Conservation (phyloP, 2,329 filamentous ascomycete genomes). For the Rutstroemia sp. region DNA sequence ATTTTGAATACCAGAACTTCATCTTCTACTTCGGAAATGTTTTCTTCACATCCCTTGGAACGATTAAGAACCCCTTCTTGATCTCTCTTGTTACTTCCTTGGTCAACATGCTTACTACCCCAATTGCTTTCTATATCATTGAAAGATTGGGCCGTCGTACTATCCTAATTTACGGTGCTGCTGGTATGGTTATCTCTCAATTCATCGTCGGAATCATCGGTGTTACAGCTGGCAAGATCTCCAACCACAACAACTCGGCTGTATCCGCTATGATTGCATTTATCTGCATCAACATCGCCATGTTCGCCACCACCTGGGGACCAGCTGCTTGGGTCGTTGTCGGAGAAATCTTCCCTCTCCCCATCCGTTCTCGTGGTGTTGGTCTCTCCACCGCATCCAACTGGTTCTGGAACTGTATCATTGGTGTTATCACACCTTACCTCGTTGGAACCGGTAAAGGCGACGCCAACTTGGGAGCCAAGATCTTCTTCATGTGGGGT, state of each 20-base stretch:
- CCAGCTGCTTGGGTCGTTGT: constrained; percentile 72
- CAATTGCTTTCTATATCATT: constrained; percentile 79
- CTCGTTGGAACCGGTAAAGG: constrained; percentile 55
- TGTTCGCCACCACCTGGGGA: constrained; percentile 85
- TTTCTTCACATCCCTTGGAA: constrained; percentile 73
- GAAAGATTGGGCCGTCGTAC: constrained; percentile 75
- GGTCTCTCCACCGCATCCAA: constrained; percentile 81
- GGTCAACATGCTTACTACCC: constrained; percentile 81
- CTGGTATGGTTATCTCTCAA: constrained; percentile 78
- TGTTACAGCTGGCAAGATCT: constrained; percentile 50
- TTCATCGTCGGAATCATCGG: constrained; percentile 78
- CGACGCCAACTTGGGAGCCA: constrained; percentile 24
- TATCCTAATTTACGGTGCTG: constrained; percentile 70
- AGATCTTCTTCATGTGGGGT: constrained; percentile 52
- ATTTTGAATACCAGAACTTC: constrained; percentile 50
- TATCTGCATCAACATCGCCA: constrained; percentile 87
- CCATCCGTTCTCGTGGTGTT: constrained; percentile 82
- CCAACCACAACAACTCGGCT: constrained; percentile 48
- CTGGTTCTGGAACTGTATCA: constrained; percentile 79
- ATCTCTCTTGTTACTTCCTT: constrained; percentile 81
- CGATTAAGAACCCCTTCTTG: constrained; percentile 71
- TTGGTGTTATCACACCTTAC: constrained; percentile 66
- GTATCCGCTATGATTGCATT: constrained; percentile 69
- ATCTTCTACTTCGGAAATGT: constrained; percentile 83
- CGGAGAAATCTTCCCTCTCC: constrained; percentile 84